Evolutionary conservation across 2,329 filamentous ascomycete species (phyloP).

Genomic region (Rhynchosporium agropyri): DNA sequence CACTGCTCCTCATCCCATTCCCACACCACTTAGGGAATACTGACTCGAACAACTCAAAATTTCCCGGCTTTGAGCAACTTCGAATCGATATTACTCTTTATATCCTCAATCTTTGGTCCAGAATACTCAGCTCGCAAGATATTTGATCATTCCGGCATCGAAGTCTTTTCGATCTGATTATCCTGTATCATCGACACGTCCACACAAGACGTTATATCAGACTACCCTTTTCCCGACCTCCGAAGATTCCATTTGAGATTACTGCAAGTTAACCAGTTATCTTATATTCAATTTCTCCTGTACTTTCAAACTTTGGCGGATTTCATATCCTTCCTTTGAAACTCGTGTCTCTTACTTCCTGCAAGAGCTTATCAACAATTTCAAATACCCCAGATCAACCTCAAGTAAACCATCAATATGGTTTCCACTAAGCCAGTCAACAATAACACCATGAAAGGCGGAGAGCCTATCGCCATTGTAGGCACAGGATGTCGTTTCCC

Average conservation of each 20-base stretch:
- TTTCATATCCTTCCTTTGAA: not conserved
- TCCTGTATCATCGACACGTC: not conserved
- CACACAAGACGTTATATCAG: slow-evolving; percentile 6
- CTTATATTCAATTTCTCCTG: not conserved
- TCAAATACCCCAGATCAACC: not conserved
- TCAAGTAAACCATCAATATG: slow-evolving; percentile 13
- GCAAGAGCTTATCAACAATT: not conserved
- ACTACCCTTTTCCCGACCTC: slow-evolving; percentile 5
- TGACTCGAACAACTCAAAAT: slow-evolving; percentile 21
- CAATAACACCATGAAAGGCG: slow-evolving; percentile 18
- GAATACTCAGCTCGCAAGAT: slow-evolving; percentile 6
- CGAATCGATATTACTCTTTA: slow-evolving; percentile 18
- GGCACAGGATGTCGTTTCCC: slow-evolving; percentile 47
- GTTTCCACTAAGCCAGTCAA: slow-evolving; percentile 18
- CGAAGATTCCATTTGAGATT: slow-evolving; percentile 16
- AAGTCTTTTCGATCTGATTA: slow-evolving; percentile 13
- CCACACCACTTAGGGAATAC: slow-evolving; percentile 17
- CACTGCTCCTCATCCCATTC: slow-evolving; percentile 8
- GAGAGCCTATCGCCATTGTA: slow-evolving; percentile 42
- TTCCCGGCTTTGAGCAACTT: slow-evolving; percentile 24
- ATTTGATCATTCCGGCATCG: slow-evolving; percentile 18
- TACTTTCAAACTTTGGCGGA: slow-evolving; percentile 12
- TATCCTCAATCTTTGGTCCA: not conserved
- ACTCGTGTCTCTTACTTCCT: not conserved
- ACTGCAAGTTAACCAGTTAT: slow-evolving; percentile 4